These are phyloP conservation scores for Ampelomyces quisqualis DNA, from an alignment of 2,329 filamentous ascomycete genomes.

Conservation along the genomic window DNA sequence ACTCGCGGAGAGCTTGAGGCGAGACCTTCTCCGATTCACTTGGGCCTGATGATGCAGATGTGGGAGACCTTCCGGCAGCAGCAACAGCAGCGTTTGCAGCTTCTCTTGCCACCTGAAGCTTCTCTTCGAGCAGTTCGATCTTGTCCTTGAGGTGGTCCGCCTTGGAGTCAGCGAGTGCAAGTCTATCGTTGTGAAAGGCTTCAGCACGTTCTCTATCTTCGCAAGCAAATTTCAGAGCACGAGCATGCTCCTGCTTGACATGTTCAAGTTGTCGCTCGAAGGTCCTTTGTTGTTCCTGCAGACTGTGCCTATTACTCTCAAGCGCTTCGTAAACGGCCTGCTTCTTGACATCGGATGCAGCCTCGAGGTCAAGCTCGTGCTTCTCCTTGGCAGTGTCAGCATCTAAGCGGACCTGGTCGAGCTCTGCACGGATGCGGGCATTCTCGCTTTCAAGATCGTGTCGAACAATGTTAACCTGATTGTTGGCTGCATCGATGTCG, in stretches of 20 bases:
- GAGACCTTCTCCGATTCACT: constrained; percentile 80
- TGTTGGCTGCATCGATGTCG: constrained; percentile 80
- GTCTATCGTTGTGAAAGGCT: constrained; percentile 74
- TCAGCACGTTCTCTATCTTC: constrained; percentile 84
- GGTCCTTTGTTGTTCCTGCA: constrained; percentile 54
- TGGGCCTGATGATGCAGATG: constrained; percentile 42
- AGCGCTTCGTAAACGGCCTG: constrained; percentile 57
- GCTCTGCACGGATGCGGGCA: constrained; percentile 67
- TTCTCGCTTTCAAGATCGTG: constrained; percentile 81
- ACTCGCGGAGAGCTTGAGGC: constrained; percentile 90
- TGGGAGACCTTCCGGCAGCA: constrained; percentile 56
- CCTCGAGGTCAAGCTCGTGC: constrained; percentile 81
- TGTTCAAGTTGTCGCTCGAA: constrained; percentile 42
- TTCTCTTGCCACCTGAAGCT: constrained; percentile 83
- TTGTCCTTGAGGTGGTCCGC: constrained; percentile 83
- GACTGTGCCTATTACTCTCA: constrained; percentile 55
- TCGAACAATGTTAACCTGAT: constrained; percentile 80
- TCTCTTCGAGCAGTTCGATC: constrained; percentile 81
- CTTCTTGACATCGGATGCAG: constrained; percentile 69
- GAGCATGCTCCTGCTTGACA: constrained; percentile 60
- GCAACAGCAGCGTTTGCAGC: constrained; percentile 83
- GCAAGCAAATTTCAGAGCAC: constrained; percentile 66
- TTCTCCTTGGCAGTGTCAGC: constrained; percentile 77
- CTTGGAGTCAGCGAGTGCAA: constrained; percentile 81
- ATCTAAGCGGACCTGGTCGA: constrained; percentile 77